Conservation (phyloP, 2,329 filamentous ascomycete species). For the Colletotrichum euphorbiae region DNA sequence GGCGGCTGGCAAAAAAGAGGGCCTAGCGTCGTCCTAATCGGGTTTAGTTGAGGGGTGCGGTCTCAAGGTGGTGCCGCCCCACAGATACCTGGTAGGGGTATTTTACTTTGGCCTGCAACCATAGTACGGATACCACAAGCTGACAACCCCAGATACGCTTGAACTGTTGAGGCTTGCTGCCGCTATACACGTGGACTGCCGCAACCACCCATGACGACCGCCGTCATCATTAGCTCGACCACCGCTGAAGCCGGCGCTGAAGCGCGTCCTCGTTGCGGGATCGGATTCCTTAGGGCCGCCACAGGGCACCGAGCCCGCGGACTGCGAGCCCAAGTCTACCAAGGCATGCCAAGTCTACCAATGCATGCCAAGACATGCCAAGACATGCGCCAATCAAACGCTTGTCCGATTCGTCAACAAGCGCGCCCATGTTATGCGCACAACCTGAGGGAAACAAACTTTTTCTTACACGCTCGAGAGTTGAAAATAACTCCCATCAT, state of each 20-base stretch:
- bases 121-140: too few species aligned
- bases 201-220: background rate
- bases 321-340: constrained; percentile 1
- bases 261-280: background rate
- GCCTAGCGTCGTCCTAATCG: too few species aligned
- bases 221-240: background rate
- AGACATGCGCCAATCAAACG: constrained; percentile 30
- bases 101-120: too few species aligned
- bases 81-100: too few species aligned
- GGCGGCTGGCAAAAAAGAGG: too few species aligned
- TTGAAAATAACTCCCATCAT: constrained; percentile 8
- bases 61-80: too few species aligned
- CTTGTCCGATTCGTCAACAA: constrained; percentile 7
- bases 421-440: constrained; percentile 15
- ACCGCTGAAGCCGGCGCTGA: background rate
- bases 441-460: background rate
- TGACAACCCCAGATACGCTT: too few species aligned
- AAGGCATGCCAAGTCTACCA: too few species aligned
- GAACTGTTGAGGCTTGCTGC: background rate
- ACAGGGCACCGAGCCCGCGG: constrained; percentile 23
- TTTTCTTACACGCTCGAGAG: background rate
- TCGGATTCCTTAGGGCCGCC: background rate
- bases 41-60: too few species aligned
- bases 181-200: constrained; percentile 13
- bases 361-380: constrained; percentile 33